Evolutionary conservation across 2,329 filamentous ascomycete species (phyloP), one percentile per base, ranked within the genome.

Genomic region (Pyrenophora graminea): DNA sequence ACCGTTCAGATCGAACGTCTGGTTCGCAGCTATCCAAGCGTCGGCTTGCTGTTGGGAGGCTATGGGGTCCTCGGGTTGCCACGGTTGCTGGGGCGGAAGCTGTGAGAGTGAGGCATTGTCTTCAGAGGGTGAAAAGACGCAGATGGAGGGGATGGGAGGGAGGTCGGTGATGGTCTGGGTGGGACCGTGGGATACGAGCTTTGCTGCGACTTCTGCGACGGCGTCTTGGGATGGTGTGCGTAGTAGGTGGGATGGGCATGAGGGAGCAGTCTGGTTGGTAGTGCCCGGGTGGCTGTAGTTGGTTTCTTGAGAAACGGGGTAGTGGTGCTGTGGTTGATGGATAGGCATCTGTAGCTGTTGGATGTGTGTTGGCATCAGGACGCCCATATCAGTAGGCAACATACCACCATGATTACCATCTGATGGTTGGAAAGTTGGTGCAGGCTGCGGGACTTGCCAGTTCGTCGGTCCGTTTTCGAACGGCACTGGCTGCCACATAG

Each of bases 11-110:
- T 48, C 34, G 6, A 23, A 18, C 2, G 17, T 43, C 27, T 48
- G 44, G 32, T 52, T 38, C 8, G 44, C 44, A 9, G 39, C 49
- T 34, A 52, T 36, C 6, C 42, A 34, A 30, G 33, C 39, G 25
- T 52, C 44, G 12, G 48, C 30, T n/a, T 43, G 18, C 39, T 42
- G 36, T 19, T 37, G 32, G 8, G 13, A 27, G 17, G 9, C 23
- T 25, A 25, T 36, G 38, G 39, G 18, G 17, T 30, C 1, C n/a
- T 31, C 1, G 9, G 25, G 40, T 4, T 39, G 7, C 3, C 17
- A 23, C 4, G 6, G 17, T 9, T 45, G 12, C 17, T 25, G 19
- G 8, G 6, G 25, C 4, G 12, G 25, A 3, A 3, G 15, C 3
- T 32, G 3, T 21, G 10, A 18, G 23, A 7, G 3, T 21, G 10